Conservation (phyloP, 164 flowering plant species). For the Macadamia tetraphylla region DNA sequence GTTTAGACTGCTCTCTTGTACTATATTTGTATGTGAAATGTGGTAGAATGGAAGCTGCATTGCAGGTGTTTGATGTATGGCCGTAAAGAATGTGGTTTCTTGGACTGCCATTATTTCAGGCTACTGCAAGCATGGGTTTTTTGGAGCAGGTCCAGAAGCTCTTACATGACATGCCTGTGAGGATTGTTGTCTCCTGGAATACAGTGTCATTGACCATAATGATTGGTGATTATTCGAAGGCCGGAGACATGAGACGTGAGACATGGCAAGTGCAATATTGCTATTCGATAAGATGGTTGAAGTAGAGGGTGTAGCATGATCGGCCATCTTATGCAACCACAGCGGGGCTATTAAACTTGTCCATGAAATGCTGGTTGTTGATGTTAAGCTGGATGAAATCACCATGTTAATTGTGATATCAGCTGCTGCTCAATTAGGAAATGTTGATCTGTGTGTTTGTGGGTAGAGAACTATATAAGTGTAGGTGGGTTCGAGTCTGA, state of each 20-base stretch:
- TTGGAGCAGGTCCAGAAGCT: constrained; percentile 11
- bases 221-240: constrained; percentile 15
- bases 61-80: constrained; percentile 17
- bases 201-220: constrained; percentile 14
- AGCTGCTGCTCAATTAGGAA: constrained; percentile 10
- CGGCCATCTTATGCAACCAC: constrained; percentile 10
- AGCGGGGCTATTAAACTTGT: constrained; percentile 11
- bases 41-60: constrained; percentile 11
- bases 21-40: constrained; percentile 14
- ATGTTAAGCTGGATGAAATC: constrained; percentile 8
- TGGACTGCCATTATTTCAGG: constrained; percentile 26
- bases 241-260: constrained; percentile 4
- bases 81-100: constrained; percentile 15
- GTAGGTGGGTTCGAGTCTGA: constrained; percentile 9
- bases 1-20: constrained; percentile 9
- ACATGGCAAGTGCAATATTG: constrained; percentile 10
- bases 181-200: constrained; percentile 19
- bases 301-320: constrained; percentile 17
- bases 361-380: constrained; percentile 11
- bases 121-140: constrained; percentile 13
- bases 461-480: constrained; percentile 10
- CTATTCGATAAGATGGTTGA: constrained; percentile 13
- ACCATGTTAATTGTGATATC: constrained; percentile 9
- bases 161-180: constrained; percentile 18
- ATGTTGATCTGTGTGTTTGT: constrained; percentile 6